Base-by-base conservation (phyloP, 2,329 filamentous ascomycete genomes). In the Alternaria incomplexa region DNA sequence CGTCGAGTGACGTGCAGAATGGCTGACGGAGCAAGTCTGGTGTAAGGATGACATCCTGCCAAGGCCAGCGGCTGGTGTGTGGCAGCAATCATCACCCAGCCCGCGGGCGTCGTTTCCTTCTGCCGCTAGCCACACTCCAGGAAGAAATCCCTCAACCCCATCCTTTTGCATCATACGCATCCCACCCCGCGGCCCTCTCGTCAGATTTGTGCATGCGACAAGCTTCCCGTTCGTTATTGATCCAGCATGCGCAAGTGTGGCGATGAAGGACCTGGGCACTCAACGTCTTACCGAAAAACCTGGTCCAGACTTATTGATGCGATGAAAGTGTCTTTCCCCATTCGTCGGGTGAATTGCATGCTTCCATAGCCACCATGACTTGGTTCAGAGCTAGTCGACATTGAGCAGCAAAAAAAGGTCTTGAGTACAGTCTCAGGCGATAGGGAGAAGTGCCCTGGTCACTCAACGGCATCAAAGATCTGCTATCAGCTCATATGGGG, bases 111-210 rank as follows among this genome's bases (percentile, higher is more conserved):
- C 36, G 25, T 44, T 53, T 52, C 43, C 56, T 52, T 54, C 56
- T 61, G 60, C 56, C 65, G 56, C 62, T 62, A 67, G 56, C 56
- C 56, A 52, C 48, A 12, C 17, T 45, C 23, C 45, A 47, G 46
- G 51, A 64, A 56, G 36, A 68, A 69, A 69, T 70, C 56, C 67
- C 67, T 63, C 67, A 60, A 53, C 50, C 48, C 50, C 59, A 60
- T 53, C 54, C 54, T 64, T 58, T 55, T 68, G 63, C 67, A 65
- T 68, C 56, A 61, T 56, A 54, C 43, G 53, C 51, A 58, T 65
- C 48, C 58, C 50, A 20, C 52, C 58, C 50, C 58, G 48, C 58
- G 53, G 52, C 51, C 36, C 40, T 58, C 46, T 58, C 22, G 55
- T 64, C 63, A 67, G 44, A 45, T 44, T 17, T 58, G 56, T 56